These are phyloP conservation scores for Heritiera fomes DNA, from an alignment of 345 rosid genomes.

Conservation along the genomic window DNA sequence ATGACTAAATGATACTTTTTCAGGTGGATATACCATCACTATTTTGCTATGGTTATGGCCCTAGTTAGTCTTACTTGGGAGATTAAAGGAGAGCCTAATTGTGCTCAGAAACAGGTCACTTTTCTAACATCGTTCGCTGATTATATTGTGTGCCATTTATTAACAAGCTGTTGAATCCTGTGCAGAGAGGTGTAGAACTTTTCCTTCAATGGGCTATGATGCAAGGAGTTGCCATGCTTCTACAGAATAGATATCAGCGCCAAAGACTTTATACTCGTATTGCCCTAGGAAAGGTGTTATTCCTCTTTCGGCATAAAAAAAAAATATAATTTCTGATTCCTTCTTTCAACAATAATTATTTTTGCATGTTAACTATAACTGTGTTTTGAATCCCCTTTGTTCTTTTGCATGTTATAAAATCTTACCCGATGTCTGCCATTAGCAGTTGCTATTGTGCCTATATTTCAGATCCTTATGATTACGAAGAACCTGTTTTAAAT, in stretches of 20 bases:
- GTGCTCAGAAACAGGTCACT: constrained; percentile 90
- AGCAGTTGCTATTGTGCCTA: constrained; percentile 12
- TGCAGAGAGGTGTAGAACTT: constrained; percentile 94
- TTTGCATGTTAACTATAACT: background rate
- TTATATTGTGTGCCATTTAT: constrained; percentile 3
- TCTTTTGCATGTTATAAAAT: background rate
- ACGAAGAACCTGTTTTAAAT: background rate
- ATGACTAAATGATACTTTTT: constrained; percentile 27
- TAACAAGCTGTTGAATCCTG: constrained; percentile 24
- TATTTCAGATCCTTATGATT: constrained; percentile 10
- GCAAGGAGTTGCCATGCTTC: constrained; percentile 99
- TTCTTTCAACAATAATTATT: constrained; percentile 14
- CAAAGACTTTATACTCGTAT: constrained; percentile 98
- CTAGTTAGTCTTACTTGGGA: constrained; percentile 99
- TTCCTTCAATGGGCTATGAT: constrained; percentile 99
- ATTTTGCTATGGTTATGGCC: constrained; percentile 94
- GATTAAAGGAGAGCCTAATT: constrained; percentile 94
- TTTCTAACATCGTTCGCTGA: constrained; percentile 23
- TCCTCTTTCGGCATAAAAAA: constrained; percentile 13
- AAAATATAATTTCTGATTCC: background rate
- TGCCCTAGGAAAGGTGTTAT: constrained; percentile 87
- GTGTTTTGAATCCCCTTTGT: background rate
- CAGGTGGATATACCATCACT: constrained; percentile 99
- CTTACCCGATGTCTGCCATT: constrained; percentile 9
- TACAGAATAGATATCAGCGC: constrained; percentile 97